phyloP scores from a whole-genome alignment of 164 flowering plant species.

The Aristolochia contorta region DNA sequence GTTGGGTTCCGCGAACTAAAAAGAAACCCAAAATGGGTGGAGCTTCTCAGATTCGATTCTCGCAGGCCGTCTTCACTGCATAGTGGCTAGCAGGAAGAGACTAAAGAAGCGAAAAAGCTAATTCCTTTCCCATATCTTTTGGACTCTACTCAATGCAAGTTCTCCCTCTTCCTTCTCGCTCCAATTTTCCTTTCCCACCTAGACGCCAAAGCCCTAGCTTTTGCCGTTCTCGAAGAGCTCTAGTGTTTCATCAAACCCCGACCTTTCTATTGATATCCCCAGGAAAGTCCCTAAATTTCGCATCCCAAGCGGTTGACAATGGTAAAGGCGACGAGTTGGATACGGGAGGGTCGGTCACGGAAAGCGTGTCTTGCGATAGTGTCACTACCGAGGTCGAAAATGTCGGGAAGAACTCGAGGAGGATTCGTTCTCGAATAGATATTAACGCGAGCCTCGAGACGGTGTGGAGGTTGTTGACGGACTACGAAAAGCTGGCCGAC shows the following conservation, averaged over 20 bases:
- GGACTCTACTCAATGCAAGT: conserved; percentile 3
- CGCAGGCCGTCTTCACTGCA: too few relatives aligned
- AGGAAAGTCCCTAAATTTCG: neutral
- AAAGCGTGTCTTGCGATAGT: neutral
- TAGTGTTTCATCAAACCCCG: neutral
- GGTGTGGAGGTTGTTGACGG: conserved; percentile 60
- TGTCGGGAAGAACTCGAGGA: conserved; percentile 40
- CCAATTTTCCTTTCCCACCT: neutral
- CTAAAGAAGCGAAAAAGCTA: too few relatives aligned
- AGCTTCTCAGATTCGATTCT: too few relatives aligned
- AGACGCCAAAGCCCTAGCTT: neutral
- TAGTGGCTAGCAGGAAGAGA: too few relatives aligned
- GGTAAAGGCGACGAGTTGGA: neutral
- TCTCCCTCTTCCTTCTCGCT: neutral
- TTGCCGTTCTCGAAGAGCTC: neutral
- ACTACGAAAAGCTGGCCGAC: conserved; percentile 58
- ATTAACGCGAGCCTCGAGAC: conserved; percentile 41
- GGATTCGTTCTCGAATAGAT: conserved; percentile 36
- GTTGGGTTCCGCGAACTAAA: too few relatives aligned
- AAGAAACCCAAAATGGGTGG: too few relatives aligned
- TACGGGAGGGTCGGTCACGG: neutral
- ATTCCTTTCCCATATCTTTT: too few relatives aligned
- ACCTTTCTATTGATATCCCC: neutral
- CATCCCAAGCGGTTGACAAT: neutral
- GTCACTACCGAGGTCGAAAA: conserved; percentile 33